phyloP scores from a whole-genome alignment of 352 stramenopile species.

The Globisporangium acanthophoron region DNA sequence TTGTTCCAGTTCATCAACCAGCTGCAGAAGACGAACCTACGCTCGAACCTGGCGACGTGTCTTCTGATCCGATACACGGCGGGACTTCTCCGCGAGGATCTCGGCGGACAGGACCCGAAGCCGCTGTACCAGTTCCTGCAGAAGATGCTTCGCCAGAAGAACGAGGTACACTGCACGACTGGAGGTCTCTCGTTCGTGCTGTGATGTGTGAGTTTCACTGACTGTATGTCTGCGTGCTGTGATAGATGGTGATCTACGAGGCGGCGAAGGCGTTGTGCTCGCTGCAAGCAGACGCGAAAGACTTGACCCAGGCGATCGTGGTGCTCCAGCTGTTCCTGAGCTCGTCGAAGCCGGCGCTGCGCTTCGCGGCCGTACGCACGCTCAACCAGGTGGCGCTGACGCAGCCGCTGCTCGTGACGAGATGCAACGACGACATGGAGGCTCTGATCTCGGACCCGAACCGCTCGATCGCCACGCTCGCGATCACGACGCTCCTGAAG shows the following conservation, averaged over 20 bases:
- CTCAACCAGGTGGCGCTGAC: conserved; percentile 90
- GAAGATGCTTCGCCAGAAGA: conserved; percentile 95
- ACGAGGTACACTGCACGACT: conserved; percentile 42
- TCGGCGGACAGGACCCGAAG: conserved; percentile 73
- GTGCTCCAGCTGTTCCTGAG: conserved; percentile 95
- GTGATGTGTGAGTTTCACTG: not conserved
- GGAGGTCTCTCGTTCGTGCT: not conserved
- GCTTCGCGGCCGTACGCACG: conserved; percentile 96
- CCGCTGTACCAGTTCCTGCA: conserved; percentile 91
- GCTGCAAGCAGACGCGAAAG: conserved; percentile 93
- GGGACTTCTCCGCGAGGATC: conserved; percentile 85
- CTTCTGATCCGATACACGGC: conserved; percentile 97
- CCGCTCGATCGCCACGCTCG: conserved; percentile 96
- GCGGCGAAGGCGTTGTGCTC: conserved; percentile 95
- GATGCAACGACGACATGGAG: conserved; percentile 99
- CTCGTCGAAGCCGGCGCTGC: conserved; percentile 93
- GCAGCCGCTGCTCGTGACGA: conserved; percentile 94
- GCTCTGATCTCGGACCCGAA: conserved; percentile 96
- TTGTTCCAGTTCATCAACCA: conserved; percentile 63
- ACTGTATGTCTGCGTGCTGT: not conserved
- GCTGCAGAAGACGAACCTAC: conserved; percentile 91
- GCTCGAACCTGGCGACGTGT: conserved; percentile 94
- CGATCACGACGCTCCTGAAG: conserved; percentile 99
- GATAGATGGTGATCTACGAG: conserved; percentile 99
- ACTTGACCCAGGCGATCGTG: conserved; percentile 96